These are phyloP conservation scores for Ophiorrhiza pumila DNA, from an alignment of 257 asterid species.

Conservation along the genomic window DNA sequence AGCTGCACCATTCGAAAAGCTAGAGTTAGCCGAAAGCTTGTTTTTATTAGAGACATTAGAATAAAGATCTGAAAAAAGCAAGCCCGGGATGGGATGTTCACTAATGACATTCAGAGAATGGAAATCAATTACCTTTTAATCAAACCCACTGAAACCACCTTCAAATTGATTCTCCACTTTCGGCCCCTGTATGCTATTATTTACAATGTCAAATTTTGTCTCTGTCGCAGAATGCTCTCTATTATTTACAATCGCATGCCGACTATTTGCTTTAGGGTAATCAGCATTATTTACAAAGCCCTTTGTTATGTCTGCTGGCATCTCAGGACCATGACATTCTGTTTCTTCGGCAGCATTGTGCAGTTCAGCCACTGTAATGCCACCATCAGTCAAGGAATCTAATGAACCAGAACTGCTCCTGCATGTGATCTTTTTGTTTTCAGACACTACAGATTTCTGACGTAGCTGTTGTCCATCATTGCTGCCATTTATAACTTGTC, in stretches of 20 bases:
- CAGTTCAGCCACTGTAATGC: conserved; percentile 24
- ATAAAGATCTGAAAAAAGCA: conserved; percentile 6
- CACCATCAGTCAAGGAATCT: conserved; percentile 34
- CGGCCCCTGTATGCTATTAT: conserved; percentile 49
- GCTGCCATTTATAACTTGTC: conserved; percentile 27
- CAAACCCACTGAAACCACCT: conserved; percentile 35
- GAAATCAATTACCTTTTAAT: conserved; percentile 48
- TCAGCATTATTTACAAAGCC: conserved; percentile 55
- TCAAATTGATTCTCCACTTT: conserved; percentile 40
- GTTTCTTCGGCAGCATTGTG: conserved; percentile 30
- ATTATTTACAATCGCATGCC: conserved; percentile 59
- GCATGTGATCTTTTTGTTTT: conserved; percentile 27
- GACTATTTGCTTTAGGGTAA: conserved; percentile 32
- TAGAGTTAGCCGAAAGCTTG: background rate
- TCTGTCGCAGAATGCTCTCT: conserved; percentile 30
- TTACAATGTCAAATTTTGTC: conserved; percentile 44
- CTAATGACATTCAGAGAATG: background rate
- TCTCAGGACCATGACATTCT: conserved; percentile 38
- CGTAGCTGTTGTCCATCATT: conserved; percentile 32
- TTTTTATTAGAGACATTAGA: background rate
- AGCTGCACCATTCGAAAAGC: conserved; percentile 26
- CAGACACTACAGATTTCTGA: conserved; percentile 38
- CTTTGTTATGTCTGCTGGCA: conserved; percentile 35
- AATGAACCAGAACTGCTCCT: conserved; percentile 35
- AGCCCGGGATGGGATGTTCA: too few species aligned